A percentile compares a stretch with the other conserved stretches of the same genome.
Evolutionary conservation across 768 basidiomycete genomes (phyloP).

Genomic region (Trametes elegans): DNA sequence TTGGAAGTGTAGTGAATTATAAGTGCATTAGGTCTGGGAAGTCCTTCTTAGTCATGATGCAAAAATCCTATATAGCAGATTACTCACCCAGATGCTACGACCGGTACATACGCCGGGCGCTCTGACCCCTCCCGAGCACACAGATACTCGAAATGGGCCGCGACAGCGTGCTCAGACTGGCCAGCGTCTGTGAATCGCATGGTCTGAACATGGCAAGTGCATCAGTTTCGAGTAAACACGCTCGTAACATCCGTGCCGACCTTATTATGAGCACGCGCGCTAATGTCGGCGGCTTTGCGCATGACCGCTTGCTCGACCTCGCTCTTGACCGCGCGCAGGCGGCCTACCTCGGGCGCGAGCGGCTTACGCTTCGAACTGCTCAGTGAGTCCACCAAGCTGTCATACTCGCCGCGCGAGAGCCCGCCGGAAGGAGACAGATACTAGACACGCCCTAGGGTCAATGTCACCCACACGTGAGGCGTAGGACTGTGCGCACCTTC

Average conservation of each 20-base stretch:
- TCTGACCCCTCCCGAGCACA: slow-evolving; percentile 79
- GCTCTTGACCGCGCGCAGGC: slow-evolving; percentile 78
- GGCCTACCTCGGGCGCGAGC: slow-evolving; percentile 68
- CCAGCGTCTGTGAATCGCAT: slow-evolving; percentile 73
- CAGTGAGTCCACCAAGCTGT: slow-evolving; percentile 54
- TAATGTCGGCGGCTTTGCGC: slow-evolving; percentile 86
- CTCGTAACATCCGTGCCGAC: slow-evolving; percentile 41
- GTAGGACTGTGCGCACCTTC: slow-evolving; percentile 34
- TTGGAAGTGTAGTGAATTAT: slow-evolving; percentile 96
- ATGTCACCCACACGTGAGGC: not conserved
- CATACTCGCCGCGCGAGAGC: slow-evolving; percentile 44
- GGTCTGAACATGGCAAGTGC: slow-evolving; percentile 45
- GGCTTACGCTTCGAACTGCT: slow-evolving; percentile 44
- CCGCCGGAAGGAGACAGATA: slow-evolving; percentile 24
- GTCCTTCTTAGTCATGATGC: not conserved
- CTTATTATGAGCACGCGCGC: slow-evolving; percentile 80
- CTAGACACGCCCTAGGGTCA: slow-evolving; percentile 9
- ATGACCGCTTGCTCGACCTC: slow-evolving; percentile 73
- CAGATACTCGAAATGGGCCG: slow-evolving; percentile 88
- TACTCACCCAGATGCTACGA: slow-evolving; percentile 88
- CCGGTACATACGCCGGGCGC: slow-evolving; percentile 94
- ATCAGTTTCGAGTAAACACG: not conserved
- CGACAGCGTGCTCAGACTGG: slow-evolving; percentile 57
- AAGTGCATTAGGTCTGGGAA: slow-evolving; percentile 72
- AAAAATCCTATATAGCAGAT: not conserved